Base-by-base conservation (phyloP, 371 early-diverging fungal species). In the Mucor piriformis region DNA sequence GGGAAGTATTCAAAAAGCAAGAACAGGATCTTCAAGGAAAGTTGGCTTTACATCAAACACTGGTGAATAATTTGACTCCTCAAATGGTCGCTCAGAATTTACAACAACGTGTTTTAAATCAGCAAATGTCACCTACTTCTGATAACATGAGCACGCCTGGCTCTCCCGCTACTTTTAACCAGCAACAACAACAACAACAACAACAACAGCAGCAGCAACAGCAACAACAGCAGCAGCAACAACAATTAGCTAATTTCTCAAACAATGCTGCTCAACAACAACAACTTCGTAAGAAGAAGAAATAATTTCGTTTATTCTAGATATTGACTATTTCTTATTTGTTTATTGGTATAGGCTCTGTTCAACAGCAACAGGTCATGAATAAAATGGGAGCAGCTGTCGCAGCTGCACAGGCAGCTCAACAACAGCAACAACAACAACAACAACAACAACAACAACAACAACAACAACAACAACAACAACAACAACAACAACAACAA, bases 21-120 rank as follows among this genome's bases (percentile, higher is more conserved):
- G 76, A 76, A 44, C 63, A 67, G 40, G 70, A 70, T 18, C 46
- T 66, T 8, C 76, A 76, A 42, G 35, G 63, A 10, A 64, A 64
- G 21, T 46, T 76, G 8, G 49, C 54, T 27, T 63, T 65, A 50
- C 67, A 65, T 34, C 76, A 76, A 54, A 63, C 65, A 8, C 37
- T 76, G 6, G 57, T 76, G 16, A 66, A 54, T 16, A 75, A 69
- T 50, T 34, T 72, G 8, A 63, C 61, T 12, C 67, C 68, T n/a
- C 73, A 69, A 43, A 50, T 72, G 32, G 59, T 66, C 3, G 63
- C 63, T 18, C 69, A 68, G 37, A 63, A 50, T 42, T 40, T 72
- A 35, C 67, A 66, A 15, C 72, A 69, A 47, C 69, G 67, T 37
- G 59, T 67, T 13, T 37, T 66, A 33, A 38, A 51, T 3, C 60